Evolutionary conservation across 352 stramenopile genomes (phyloP).

Genomic region (Globisporangium iwayamae): DNA sequence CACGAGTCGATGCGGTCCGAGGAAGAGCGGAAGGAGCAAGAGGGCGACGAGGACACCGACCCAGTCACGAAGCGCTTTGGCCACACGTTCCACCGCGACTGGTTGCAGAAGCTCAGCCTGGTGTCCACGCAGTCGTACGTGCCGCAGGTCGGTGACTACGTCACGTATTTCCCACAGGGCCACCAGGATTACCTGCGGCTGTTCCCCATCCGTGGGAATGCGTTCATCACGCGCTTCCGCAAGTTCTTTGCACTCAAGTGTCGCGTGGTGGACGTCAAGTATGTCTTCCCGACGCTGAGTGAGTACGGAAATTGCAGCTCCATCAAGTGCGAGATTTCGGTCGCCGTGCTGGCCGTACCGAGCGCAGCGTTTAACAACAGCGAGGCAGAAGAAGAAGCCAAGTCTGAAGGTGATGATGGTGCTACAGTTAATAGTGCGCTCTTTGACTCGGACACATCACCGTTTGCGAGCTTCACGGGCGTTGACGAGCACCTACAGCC

Average conservation of each 20-base stretch:
- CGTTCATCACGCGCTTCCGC: conserved; percentile 49
- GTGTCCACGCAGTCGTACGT: conserved; percentile 63
- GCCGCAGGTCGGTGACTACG: conserved; percentile 75
- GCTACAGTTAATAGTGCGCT: conserved; percentile 13
- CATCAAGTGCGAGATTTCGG: conserved; percentile 67
- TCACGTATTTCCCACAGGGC: conserved; percentile 80
- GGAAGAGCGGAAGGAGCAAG: conserved; percentile 24
- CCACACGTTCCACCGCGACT: conserved; percentile 71
- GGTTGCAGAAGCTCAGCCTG: conserved; percentile 60
- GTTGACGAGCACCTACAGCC: conserved; percentile 59
- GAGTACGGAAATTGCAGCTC: conserved; percentile 56
- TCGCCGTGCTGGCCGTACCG: conserved; percentile 61
- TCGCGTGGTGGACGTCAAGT: conserved; percentile 69
- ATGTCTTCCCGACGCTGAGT: conserved; percentile 60
- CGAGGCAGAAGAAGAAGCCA: conserved; percentile 28
- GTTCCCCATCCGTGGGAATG: conserved; percentile 33
- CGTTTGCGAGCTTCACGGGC: conserved; percentile 63
- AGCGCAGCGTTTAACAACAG: conserved; percentile 22
- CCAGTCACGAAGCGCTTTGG: conserved; percentile 59
- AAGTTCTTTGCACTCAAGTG: conserved; percentile 74
- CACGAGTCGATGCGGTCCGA: conserved; percentile 38
- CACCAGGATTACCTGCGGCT: conserved; percentile 49
- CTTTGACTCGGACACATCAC: conserved; percentile 37
- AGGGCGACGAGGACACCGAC: conserved; percentile 32
- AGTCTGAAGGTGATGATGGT: conserved; percentile 36